A percentile compares a stretch with the other conserved stretches of the same genome.
Evolutionary conservation across 2,329 filamentous ascomycete genomes (phyloP).

Genomic region (Chaetomium globosum): DNA sequence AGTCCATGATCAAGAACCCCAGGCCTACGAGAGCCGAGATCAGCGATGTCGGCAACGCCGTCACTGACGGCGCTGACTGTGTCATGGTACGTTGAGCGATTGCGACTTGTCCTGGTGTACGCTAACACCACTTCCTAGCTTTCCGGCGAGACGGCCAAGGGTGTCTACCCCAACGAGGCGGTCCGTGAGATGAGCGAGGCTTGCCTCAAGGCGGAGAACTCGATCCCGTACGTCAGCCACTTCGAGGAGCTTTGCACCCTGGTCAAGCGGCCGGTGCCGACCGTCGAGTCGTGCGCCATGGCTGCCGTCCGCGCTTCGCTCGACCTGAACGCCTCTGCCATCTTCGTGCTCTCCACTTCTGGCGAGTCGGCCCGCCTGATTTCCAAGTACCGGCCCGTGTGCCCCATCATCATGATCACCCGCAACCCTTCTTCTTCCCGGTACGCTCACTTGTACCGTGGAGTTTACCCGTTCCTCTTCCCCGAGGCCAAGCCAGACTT

Average conservation of each 20-base stretch:
- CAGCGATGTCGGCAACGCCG: slow-evolving; percentile 96
- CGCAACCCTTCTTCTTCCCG: slow-evolving; percentile 80
- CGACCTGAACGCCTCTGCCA: slow-evolving; percentile 93
- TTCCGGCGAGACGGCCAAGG: slow-evolving; percentile 98
- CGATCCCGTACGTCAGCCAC: slow-evolving; percentile 93
- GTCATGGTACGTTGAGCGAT: slow-evolving; percentile 67
- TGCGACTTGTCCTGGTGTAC: neutral
- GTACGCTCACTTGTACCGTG: slow-evolving; percentile 94
- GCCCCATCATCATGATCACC: slow-evolving; percentile 99
- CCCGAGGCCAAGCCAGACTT: slow-evolving; percentile 94
- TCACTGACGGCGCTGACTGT: slow-evolving; percentile 96
- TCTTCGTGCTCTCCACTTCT: slow-evolving; percentile 93
- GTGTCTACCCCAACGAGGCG: slow-evolving; percentile 86
- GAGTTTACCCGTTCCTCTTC: slow-evolving; percentile 97
- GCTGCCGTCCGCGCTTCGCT: slow-evolving; percentile 93
- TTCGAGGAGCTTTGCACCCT: slow-evolving; percentile 93
- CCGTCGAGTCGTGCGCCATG: slow-evolving; percentile 94
- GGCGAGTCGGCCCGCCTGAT: slow-evolving; percentile 92
- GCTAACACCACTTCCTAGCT: slow-evolving; percentile 47
- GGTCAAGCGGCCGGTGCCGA: slow-evolving; percentile 78
- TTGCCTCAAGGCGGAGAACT: slow-evolving; percentile 93
- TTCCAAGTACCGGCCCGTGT: slow-evolving; percentile 98
- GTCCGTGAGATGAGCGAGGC: slow-evolving; percentile 98
- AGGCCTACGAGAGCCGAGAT: slow-evolving; percentile 97
- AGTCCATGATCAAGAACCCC: slow-evolving; percentile 99